Evolutionary conservation across 2,329 filamentous ascomycete species (phyloP), one percentile per base, ranked within the genome.

Genomic region (Sphaerulina vaccinii): DNA sequence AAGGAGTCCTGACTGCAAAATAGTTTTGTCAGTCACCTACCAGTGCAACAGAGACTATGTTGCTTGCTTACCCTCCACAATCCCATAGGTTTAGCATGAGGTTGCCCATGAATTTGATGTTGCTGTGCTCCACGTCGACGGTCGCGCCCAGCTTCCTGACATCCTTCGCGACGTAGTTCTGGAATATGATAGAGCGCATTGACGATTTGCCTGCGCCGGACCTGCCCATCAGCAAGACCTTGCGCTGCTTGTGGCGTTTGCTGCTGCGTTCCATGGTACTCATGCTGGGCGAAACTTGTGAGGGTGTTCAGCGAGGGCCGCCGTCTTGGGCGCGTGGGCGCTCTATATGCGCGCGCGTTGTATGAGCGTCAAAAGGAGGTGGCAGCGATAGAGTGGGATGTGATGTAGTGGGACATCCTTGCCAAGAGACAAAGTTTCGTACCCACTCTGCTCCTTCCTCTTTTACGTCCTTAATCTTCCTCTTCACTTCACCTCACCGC

Each of bases 141-240:
- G 93, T 99, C 1, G 93, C 93, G 61, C 93, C 93, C 50, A 99
- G 77, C 52, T 93, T 79, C 33, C 93, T 82, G 5, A 96, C 96
- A 71, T 99, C 93, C 68, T 95, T 90, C 51, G 93, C 93, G 60
- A 97, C 91, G 70, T 96, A 97, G 73, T 97, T 97, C 77, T 89
- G 96, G 74, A 99, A 99, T 70, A 99, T 96, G 68, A 99, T 97
- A 67, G 88, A 93, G 59, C 93, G 83, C 93, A 99, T 99, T 51
- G 90, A 96, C 36, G 91, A 96, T 74, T 99, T 99, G 49, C 93
- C 93, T 0, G 92, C 96, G 49, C 93, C 93, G 57, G 89, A 95
- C 77, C 96, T 96, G 63, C 93, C 93, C 93, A 78, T 78, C 38
- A 79, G 68, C 65, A 79, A 67, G 64, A 79, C 75, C 64, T 79